Evolutionary conservation across 2,329 filamentous ascomycete genomes (phyloP).

Genomic region (Claviceps sorghi): DNA sequence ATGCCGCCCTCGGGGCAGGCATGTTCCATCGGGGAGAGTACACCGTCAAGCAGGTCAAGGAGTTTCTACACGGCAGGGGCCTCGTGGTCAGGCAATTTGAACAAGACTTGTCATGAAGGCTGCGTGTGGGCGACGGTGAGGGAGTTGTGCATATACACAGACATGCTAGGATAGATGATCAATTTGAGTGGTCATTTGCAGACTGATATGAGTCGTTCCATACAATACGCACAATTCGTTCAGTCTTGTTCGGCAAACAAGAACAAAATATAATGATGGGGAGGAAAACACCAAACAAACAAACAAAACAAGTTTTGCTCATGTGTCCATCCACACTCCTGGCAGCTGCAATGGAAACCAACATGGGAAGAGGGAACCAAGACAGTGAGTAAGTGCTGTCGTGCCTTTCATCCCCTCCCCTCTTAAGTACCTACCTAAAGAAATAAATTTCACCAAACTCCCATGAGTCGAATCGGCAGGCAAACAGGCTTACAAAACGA

Average conservation of each 20-base stretch:
- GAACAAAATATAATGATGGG: no score
- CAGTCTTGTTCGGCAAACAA: no score
- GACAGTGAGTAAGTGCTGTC: neutral
- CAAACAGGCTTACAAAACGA: neutral
- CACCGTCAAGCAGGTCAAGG: constrained; percentile 87
- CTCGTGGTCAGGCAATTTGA: constrained; percentile 72
- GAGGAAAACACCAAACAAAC: no score
- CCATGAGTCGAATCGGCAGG: neutral
- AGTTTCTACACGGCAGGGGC: constrained; percentile 55
- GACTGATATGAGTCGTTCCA: no score
- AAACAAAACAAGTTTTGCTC: neutral
- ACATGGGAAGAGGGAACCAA: neutral
- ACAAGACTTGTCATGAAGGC: constrained; percentile 25
- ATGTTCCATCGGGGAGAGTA: constrained; percentile 98
- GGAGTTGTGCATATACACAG: neutral
- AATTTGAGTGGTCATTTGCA: no score
- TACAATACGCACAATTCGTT: no score
- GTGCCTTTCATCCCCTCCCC: neutral
- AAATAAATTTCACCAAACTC: neutral
- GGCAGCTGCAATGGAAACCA: neutral
- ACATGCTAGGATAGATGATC: neutral
- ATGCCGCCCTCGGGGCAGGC: constrained; percentile 86
- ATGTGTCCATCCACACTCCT: neutral
- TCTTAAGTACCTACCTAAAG: neutral
- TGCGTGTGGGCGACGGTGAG: neutral